Conservation (phyloP, 1,284 basidiomycete species). For the Ganoderma lucidum region DNA sequence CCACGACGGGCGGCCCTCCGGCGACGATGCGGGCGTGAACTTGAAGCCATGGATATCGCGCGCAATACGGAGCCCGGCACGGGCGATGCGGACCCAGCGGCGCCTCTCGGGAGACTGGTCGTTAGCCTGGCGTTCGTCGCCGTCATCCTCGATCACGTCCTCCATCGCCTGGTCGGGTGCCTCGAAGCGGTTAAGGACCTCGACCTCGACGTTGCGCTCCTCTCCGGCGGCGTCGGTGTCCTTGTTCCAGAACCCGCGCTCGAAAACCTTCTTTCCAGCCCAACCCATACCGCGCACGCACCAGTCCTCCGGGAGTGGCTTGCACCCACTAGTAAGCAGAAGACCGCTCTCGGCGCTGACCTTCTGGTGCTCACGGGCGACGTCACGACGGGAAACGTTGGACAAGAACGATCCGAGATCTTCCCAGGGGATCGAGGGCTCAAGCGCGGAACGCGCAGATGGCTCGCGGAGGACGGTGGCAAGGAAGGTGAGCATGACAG, state of each 20-base stretch:
- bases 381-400: constrained; percentile 63
- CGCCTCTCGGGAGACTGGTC: constrained; percentile 34
- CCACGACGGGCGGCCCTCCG: constrained; percentile 66
- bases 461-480: constrained; percentile 77
- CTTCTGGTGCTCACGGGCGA: constrained; percentile 44
- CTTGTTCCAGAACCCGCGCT: constrained; percentile 89
- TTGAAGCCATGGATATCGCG: constrained; percentile 81
- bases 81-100: constrained; percentile 81
- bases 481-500: constrained; percentile 89
- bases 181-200: constrained; percentile 76
- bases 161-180: constrained; percentile 62
- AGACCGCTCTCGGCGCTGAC: constrained; percentile 37
- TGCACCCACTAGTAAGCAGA: constrained; percentile 69
- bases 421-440: constrained; percentile 88
- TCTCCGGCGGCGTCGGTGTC: constrained; percentile 51
- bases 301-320: constrained; percentile 94
- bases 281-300: constrained; percentile 95
- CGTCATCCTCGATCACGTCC: constrained; percentile 83
- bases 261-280: constrained; percentile 89
- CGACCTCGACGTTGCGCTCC: constrained; percentile 77
- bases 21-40: constrained; percentile 44
- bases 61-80: constrained; percentile 76
- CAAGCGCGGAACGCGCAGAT: constrained; percentile 66
- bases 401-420: constrained; percentile 75
- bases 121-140: constrained; percentile 56